Conservation (phyloP, 306 rosid genomes). For the Betula pendula region DNA sequence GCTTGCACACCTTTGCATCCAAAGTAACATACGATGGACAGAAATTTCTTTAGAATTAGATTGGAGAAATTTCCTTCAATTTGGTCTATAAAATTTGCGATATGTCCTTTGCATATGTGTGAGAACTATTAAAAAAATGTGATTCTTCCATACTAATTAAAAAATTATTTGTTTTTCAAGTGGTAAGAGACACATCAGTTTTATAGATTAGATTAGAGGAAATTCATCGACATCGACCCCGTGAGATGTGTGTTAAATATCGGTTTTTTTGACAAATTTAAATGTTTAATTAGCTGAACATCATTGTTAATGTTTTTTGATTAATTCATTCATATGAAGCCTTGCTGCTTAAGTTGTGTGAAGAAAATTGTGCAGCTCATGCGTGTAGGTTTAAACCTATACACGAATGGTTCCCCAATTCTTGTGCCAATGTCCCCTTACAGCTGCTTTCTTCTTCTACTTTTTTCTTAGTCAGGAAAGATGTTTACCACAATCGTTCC, state of each 20-base stretch:
- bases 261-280: background rate
- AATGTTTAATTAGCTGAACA: background rate
- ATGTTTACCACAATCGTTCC: conserved; percentile 29
- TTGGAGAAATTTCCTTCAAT: no score
- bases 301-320: background rate
- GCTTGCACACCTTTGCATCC: no score
- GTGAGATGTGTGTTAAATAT: background rate
- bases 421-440: conserved; percentile 27
- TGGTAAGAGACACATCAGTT: no score
- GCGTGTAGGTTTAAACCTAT: background rate
- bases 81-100: no score
- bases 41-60: no score
- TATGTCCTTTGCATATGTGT: no score
- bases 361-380: background rate
- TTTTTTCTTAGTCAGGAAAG: conserved; percentile 15
- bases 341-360: background rate
- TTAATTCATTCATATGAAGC: background rate
- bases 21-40: no score
- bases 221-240: no score
- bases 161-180: no score
- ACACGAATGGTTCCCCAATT: conserved; percentile 9
- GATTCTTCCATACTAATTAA: no score
- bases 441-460: conserved; percentile 22
- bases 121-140: no score
- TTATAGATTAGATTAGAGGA: no score